Conservation (phyloP, 805 yeast genomes). For the Nakazawaea ambrosiae region DNA sequence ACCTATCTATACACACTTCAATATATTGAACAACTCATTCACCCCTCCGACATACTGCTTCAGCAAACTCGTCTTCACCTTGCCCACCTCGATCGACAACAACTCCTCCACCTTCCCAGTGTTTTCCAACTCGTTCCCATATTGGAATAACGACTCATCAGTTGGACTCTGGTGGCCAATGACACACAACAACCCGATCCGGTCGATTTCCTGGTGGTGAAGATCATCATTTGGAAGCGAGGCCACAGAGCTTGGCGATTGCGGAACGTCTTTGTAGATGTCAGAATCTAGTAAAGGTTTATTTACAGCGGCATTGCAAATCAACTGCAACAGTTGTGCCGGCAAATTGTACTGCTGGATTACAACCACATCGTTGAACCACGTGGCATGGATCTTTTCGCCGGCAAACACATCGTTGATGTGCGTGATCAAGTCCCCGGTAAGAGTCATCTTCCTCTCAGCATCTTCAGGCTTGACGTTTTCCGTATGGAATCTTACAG, state of each 20-base stretch:
- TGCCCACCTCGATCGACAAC: slow-evolving; percentile 56
- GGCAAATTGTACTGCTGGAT: slow-evolving; percentile 62
- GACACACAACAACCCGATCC: slow-evolving; percentile 39
- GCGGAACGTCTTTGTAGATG: slow-evolving; percentile 13
- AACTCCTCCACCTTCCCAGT: slow-evolving; percentile 34
- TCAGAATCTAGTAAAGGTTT: slow-evolving; percentile 11
- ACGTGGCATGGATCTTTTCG: slow-evolving; percentile 68
- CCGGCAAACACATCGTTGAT: slow-evolving; percentile 68
- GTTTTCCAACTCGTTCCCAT: slow-evolving; percentile 35
- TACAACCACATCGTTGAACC: slow-evolving; percentile 61
- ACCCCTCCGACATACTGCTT: slow-evolving; percentile 59
- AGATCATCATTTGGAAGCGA: slow-evolving; percentile 1
- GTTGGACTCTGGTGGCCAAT: slow-evolving; percentile 63
- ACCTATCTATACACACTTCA: too few species aligned
- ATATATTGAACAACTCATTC: slow-evolving; percentile 56
- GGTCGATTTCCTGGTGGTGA: not conserved
- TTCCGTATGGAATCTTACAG: slow-evolving; percentile 71
- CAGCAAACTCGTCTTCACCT: slow-evolving; percentile 48
- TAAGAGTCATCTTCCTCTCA: slow-evolving; percentile 57
- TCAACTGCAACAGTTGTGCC: slow-evolving; percentile 46
- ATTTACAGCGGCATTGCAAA: slow-evolving; percentile 32
- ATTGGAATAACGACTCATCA: slow-evolving; percentile 62
- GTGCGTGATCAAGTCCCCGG: slow-evolving; percentile 83
- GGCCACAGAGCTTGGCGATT: slow-evolving; percentile 15
- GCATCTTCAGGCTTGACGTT: slow-evolving; percentile 50